Conservation (phyloP, 148 eudicot genomes). For the Chenopodium formosanum region DNA sequence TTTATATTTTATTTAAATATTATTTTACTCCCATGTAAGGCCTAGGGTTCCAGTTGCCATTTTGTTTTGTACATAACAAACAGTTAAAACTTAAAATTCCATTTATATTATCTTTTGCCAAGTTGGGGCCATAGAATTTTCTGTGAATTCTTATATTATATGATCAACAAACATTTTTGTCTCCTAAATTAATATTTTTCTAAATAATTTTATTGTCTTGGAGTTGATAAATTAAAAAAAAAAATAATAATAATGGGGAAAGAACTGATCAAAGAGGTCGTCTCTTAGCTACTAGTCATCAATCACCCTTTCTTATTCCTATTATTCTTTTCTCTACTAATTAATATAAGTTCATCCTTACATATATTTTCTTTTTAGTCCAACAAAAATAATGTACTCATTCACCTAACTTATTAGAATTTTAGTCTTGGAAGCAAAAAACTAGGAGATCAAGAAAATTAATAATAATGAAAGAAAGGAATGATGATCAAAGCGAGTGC, state of each 20-base stretch:
- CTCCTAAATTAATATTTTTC: conserved; percentile 19
- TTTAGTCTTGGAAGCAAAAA: conserved; percentile 10
- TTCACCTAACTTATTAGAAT: conserved; percentile 17
- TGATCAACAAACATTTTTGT: conserved; percentile 17
- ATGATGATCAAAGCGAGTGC: conserved; percentile 36
- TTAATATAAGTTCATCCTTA: background rate
- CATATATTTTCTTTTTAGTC: background rate
- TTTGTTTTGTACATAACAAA: conserved; percentile 4
- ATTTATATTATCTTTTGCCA: background rate
- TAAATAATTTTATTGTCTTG: conserved; percentile 14
- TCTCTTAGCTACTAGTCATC: conserved; percentile 22
- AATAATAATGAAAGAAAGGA: conserved; percentile 36
- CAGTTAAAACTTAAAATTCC: background rate
- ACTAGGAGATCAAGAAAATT: background rate
- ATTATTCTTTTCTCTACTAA: background rate
- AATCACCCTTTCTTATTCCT: background rate
- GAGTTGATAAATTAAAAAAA: background rate
- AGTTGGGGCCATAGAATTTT: conserved; percentile 25
- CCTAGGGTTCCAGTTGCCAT: conserved; percentile 35
- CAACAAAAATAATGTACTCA: background rate
- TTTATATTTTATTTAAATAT: too few relatives aligned
- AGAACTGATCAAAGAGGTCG: conserved; percentile 19
- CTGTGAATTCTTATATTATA: conserved; percentile 10
- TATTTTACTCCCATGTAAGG: conserved; percentile 2
- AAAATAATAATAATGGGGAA: conserved; percentile 1